Conservation (phyloP, 2,329 filamentous ascomycete genomes). For the Fusarium lyarnte region DNA sequence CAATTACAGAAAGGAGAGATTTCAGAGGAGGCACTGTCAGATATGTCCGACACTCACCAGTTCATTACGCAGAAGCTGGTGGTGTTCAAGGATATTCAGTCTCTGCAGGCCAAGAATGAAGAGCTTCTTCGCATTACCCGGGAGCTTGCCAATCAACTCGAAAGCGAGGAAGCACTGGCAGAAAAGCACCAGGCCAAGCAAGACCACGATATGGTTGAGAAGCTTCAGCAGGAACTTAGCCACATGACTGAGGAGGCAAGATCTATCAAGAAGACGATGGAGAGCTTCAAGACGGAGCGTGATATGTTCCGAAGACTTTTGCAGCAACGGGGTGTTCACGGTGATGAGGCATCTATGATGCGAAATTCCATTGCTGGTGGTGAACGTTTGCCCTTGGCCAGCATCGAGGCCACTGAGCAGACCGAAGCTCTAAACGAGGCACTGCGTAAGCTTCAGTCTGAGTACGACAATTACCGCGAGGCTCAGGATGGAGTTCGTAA, state of each 20-base stretch:
- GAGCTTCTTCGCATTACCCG: slow-evolving; percentile 85
- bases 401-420: slow-evolving; percentile 66
- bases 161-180: slow-evolving; percentile 84
- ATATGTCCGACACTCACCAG: slow-evolving; percentile 84
- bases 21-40: slow-evolving; percentile 73
- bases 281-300: slow-evolving; percentile 94
- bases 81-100: slow-evolving; percentile 84
- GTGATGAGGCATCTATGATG: slow-evolving; percentile 74
- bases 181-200: slow-evolving; percentile 70
- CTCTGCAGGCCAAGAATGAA: slow-evolving; percentile 88
- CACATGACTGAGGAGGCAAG: slow-evolving; percentile 85
- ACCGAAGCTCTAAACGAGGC: slow-evolving; percentile 75
- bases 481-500: slow-evolving; percentile 85
- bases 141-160: slow-evolving; percentile 87
- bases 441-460: slow-evolving; percentile 85
- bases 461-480: slow-evolving; percentile 89
- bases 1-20: slow-evolving; percentile 81
- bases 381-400: slow-evolving; percentile 63
- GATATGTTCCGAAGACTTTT: slow-evolving; percentile 98
- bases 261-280: slow-evolving; percentile 82
- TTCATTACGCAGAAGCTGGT: slow-evolving; percentile 92
- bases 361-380: slow-evolving; percentile 74
- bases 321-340: slow-evolving; percentile 71
- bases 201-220: slow-evolving; percentile 77
- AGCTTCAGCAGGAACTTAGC: slow-evolving; percentile 75